phyloP scores from a whole-genome alignment of 768 basidiomycete species.

The Phaffia tasmanica region DNA sequence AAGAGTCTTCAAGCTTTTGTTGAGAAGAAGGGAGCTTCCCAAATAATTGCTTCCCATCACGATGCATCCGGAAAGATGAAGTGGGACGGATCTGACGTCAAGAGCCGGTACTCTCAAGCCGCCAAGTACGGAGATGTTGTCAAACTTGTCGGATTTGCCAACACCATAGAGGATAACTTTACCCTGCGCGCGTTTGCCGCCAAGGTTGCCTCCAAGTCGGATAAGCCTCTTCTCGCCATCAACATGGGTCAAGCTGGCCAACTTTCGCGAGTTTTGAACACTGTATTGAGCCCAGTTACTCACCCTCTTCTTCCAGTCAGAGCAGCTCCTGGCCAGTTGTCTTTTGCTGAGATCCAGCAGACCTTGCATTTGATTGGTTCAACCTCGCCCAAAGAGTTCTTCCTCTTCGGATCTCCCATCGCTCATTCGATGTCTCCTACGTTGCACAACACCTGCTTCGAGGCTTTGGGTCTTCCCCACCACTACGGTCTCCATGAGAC shows the following conservation, averaged over 20 bases:
- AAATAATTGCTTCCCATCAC: constrained; percentile 87
- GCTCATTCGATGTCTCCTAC: constrained; percentile 81
- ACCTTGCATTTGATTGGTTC: constrained; percentile 71
- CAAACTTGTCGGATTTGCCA: constrained; percentile 84
- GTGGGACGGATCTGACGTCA: constrained; percentile 61
- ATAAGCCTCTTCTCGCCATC: constrained; percentile 81
- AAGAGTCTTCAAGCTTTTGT: constrained; percentile 51
- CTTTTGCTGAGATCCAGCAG: constrained; percentile 71
- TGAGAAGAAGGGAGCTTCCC: constrained; percentile 55
- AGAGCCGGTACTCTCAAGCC: constrained; percentile 55
- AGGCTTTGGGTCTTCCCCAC: constrained; percentile 70
- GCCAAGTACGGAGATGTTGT: constrained; percentile 67
- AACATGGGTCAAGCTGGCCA: constrained; percentile 85
- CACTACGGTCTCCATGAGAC: constrained; percentile 70
- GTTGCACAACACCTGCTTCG: constrained; percentile 81
- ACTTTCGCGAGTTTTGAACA: constrained; percentile 76
- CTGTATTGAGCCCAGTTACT: constrained; percentile 76
- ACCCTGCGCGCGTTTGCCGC: constrained; percentile 60
- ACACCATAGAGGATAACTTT: constrained; percentile 63
- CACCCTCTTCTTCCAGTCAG: constrained; percentile 74
- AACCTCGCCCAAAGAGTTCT: constrained; percentile 62
- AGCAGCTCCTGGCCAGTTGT: constrained; percentile 88
- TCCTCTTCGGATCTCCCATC: constrained; percentile 83
- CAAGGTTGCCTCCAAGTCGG: constrained; percentile 40
- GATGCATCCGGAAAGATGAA: constrained; percentile 77